These are phyloP conservation scores for Pyrrhoderma noxium DNA, from an alignment of 1,284 basidiomycete species.

Conservation along the genomic window DNA sequence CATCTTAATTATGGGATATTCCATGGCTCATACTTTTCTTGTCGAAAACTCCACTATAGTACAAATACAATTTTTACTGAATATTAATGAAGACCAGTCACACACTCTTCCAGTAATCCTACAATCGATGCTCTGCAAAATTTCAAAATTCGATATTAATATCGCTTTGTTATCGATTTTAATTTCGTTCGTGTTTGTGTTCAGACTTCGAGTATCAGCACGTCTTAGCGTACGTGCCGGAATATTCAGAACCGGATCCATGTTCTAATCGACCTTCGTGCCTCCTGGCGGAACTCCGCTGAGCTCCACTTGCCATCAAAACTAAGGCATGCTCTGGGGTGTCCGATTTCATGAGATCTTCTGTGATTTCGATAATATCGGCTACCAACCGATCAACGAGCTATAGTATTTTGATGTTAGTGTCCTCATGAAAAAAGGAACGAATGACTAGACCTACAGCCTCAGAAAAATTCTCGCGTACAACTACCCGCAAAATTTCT, in stretches of 20 bases:
- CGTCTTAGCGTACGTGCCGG: conserved; percentile 60
- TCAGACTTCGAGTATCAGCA: conserved; percentile 34
- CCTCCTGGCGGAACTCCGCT: conserved; percentile 25
- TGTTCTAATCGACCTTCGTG: conserved; percentile 37
- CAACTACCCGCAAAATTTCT: conserved; percentile 83
- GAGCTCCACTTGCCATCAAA: conserved; percentile 29
- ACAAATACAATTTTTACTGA: too few relatives aligned
- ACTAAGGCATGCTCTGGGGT: conserved; percentile 47
- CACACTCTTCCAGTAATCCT: too few relatives aligned
- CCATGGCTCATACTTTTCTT: too few relatives aligned
- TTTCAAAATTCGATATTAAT: too few relatives aligned
- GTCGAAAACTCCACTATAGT: too few relatives aligned
- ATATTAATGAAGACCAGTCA: too few relatives aligned
- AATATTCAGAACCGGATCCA: conserved; percentile 38
- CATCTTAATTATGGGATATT: too few relatives aligned
- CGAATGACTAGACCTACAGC: conserved; percentile 27
- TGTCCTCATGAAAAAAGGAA: neutral
- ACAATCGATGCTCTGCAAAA: too few relatives aligned
- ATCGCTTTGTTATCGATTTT: too few relatives aligned
- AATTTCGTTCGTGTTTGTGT: too few relatives aligned
- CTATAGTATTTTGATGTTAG: conserved; percentile 29
- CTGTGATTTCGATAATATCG: conserved; percentile 58
- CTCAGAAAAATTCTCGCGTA: conserved; percentile 69
- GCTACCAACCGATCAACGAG: conserved; percentile 56
- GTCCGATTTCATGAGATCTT: conserved; percentile 39